These are phyloP conservation scores for Peniophora sp. DNA, from an alignment of 1,284 basidiomycete species.

Conservation along the genomic window DNA sequence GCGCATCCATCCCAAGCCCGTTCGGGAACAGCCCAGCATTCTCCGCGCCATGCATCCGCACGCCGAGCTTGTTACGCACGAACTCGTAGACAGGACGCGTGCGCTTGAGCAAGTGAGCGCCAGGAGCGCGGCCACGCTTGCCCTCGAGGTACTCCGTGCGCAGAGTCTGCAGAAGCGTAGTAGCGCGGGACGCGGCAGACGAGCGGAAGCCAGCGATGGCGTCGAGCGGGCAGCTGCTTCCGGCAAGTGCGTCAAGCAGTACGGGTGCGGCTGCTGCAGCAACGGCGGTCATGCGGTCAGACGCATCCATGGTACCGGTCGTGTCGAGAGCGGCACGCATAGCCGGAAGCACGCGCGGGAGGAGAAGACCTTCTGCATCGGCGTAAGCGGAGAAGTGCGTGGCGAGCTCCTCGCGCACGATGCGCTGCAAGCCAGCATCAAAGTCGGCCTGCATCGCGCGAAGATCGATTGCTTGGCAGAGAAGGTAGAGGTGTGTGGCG, in stretches of 20 bases:
- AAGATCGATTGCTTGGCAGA: slow-evolving; percentile 79
- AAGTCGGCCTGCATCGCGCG: slow-evolving; percentile 67
- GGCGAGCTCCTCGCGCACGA: slow-evolving; percentile 44
- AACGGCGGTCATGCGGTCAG: slow-evolving; percentile 56
- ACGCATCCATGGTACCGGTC: slow-evolving; percentile 64
- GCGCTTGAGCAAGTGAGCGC: slow-evolving; percentile 51
- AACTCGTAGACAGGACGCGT: slow-evolving; percentile 67
- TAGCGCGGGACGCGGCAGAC: slow-evolving; percentile 36
- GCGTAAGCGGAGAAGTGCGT: slow-evolving; percentile 37
- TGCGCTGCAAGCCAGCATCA: slow-evolving; percentile 36
- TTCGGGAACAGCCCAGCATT: slow-evolving; percentile 50
- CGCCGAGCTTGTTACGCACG: slow-evolving; percentile 56
- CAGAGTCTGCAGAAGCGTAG: slow-evolving; percentile 38
- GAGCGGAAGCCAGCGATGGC: slow-evolving; percentile 43
- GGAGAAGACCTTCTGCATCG: slow-evolving; percentile 24
- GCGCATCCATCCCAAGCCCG: slow-evolving; percentile 50
- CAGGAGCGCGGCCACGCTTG: slow-evolving; percentile 46
- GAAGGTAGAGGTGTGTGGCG: slow-evolving; percentile 67
- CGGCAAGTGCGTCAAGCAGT: slow-evolving; percentile 51
- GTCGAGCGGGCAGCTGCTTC: slow-evolving; percentile 21
- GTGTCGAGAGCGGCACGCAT: slow-evolving; percentile 51
- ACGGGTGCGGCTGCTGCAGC: slow-evolving; percentile 53
- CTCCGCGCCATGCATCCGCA: slow-evolving; percentile 69
- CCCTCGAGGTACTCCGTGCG: slow-evolving; percentile 49
- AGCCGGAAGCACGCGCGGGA: slow-evolving; percentile 26